Base-by-base conservation (phyloP, 331 rosid genomes). In the Spiraea crenata region DNA sequence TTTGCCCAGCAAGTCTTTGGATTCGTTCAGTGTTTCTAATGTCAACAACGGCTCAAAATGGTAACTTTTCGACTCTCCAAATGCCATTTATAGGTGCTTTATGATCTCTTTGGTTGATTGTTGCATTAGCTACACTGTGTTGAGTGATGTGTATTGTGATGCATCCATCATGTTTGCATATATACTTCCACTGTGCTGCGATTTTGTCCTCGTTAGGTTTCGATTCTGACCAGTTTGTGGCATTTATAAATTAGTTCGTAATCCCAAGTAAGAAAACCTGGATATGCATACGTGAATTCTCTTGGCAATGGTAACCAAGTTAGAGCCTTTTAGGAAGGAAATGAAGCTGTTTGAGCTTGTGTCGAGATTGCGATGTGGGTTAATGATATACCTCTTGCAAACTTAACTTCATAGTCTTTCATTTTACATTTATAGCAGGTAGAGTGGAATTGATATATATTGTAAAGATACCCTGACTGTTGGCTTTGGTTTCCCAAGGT, bases 1-100 rank as follows among this genome's bases (percentile, higher is more conserved):
- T 84, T 81, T 87, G 56, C 56, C 79, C 13, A 64, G 49, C 83
- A 85, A 80, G 80, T 89, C 98, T 41, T 75, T 92, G 83, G 98
- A 92, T 77, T 85, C 90, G 1, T 92, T 92, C 88, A 85, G 85
- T 57, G 84, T 92, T 76, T 86, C 98, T 63, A 89, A 92, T 71
- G 98, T 92, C 41, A 69, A 84, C 66, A 67, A 84, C 50, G 95
- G 92, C 59, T 92, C 98, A 58, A 89, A 89, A 80, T 77, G 96
- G 98, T 92, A 75, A 78, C 71, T 80, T 41, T 73, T 55, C 40
- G 49, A 6, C 17, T 61, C n/a, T n/a, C n/a, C n/a, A 14, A 48
- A 17, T 48, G 54, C 15, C 54, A 48, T 48, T 3, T 61, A 4
- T 62, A 5, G 44, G 7, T 35, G 16, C 64, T 48, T 17, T 61